Conservation (phyloP, 2,329 filamentous ascomycete genomes). For the Lasiodiplodia gonubiensis region DNA sequence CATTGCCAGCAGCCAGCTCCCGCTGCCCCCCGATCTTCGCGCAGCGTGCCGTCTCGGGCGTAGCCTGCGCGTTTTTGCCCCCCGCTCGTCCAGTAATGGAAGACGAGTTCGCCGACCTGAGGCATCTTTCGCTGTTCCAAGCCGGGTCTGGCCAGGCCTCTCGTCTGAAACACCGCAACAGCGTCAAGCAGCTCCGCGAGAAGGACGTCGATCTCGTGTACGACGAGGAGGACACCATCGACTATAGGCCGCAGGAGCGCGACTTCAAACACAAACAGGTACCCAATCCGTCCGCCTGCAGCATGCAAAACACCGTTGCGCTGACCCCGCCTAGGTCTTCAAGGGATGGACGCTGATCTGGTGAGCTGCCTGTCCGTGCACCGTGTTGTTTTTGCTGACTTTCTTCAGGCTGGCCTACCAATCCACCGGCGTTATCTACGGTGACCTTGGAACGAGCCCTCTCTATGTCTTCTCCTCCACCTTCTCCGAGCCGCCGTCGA, state of each 20-base stretch:
- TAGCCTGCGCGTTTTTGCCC: conserved; percentile 18
- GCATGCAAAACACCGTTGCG: background rate
- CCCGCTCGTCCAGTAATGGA: conserved; percentile 23
- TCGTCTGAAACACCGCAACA: conserved; percentile 22
- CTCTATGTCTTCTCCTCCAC: conserved; percentile 75
- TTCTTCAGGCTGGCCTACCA: conserved; percentile 64
- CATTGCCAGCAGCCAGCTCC: background rate
- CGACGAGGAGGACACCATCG: conserved; percentile 29
- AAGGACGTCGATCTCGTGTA: conserved; percentile 29
- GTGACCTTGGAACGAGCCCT: conserved; percentile 71
- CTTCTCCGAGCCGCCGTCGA: conserved; percentile 62
- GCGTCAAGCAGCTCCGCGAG: conserved; percentile 3
- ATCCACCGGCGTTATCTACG: conserved; percentile 70
- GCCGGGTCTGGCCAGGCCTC: conserved; percentile 3
- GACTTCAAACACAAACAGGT: conserved; percentile 32
- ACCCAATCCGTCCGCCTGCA: background rate
- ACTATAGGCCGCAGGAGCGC: conserved; percentile 24
- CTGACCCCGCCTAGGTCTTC: conserved; percentile 26
- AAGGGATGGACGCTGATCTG: conserved; percentile 30
- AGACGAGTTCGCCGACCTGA: conserved; percentile 14
- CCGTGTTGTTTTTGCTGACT: conserved; percentile 16
- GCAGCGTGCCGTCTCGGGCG: conserved; percentile 12
- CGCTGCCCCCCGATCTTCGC: conserved; percentile 15
- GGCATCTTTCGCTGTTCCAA: conserved; percentile 23
- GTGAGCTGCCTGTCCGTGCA: conserved; percentile 31